These are phyloP conservation scores for Picochlorum sp. DNA, from an alignment of 139 green algal species.

Conservation along the genomic window DNA sequence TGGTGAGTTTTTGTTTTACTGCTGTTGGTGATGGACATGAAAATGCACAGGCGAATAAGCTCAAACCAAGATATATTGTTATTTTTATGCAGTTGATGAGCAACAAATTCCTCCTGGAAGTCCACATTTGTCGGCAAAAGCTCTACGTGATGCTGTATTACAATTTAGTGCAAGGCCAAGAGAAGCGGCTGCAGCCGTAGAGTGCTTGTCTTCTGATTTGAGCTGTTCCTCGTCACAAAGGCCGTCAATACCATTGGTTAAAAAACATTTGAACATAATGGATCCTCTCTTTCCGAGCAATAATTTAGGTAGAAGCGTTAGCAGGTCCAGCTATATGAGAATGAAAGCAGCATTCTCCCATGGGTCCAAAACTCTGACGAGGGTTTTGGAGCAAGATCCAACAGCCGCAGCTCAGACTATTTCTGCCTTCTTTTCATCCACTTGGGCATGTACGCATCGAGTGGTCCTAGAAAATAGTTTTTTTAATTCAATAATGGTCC, in stretches of 20 bases:
- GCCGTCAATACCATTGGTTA: neutral
- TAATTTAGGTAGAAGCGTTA: slow-evolving; percentile 88
- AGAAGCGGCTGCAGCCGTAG: neutral
- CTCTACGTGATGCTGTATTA: slow-evolving; percentile 22
- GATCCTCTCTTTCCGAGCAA: slow-evolving; percentile 89
- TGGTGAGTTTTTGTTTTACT: too few species aligned
- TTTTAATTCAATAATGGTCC: slow-evolving; percentile 1
- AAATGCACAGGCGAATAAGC: too few species aligned
- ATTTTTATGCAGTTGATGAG: too few species aligned
- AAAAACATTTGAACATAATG: slow-evolving; percentile 80
- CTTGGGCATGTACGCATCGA: slow-evolving; percentile 15
- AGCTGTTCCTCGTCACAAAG: neutral
- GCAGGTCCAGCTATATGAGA: slow-evolving; percentile 56
- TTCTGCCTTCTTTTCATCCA: slow-evolving; percentile 24
- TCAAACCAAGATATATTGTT: too few species aligned
- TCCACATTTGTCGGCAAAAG: slow-evolving; percentile 10
- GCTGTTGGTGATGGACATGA: too few species aligned
- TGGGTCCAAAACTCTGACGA: slow-evolving; percentile 33
- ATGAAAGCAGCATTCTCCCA: slow-evolving; percentile 67
- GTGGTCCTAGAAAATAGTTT: slow-evolving; percentile 18
- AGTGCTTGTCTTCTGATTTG: neutral
- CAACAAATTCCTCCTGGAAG: neutral
- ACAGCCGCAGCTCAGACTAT: slow-evolving; percentile 9
- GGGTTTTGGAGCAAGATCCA: slow-evolving; percentile 23
- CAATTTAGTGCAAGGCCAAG: slow-evolving; percentile 27